These are phyloP conservation scores for Botrytis deweyae DNA, from an alignment of 2,329 filamentous ascomycete species.

Conservation along the genomic window DNA sequence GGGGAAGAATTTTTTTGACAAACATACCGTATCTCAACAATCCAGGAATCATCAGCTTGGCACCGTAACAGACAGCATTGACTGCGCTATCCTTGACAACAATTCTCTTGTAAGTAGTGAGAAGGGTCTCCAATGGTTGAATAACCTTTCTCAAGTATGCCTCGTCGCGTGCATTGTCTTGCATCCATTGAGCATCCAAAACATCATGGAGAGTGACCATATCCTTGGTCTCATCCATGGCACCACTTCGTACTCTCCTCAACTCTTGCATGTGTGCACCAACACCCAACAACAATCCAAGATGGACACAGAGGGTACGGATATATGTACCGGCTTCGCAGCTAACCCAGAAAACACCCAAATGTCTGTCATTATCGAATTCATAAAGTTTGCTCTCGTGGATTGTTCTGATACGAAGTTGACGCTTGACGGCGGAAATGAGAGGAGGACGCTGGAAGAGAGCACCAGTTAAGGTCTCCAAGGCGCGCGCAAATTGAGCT, in stretches of 20 bases:
- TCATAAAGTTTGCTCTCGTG: constrained; percentile 96
- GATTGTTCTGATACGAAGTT: constrained; percentile 96
- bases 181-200: constrained; percentile 91
- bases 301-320: constrained; percentile 93
- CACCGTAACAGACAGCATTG: constrained; percentile 97
- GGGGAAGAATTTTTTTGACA: background rate
- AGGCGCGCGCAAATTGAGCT: constrained; percentile 85
- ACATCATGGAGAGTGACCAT: constrained; percentile 95
- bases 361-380: constrained; percentile 96
- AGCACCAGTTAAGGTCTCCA: constrained; percentile 94
- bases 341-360: constrained; percentile 98
- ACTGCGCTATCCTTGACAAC: constrained; percentile 97
- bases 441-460: constrained; percentile 95
- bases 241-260: constrained; percentile 86
- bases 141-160: constrained; percentile 89
- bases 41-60: constrained; percentile 98
- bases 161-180: constrained; percentile 95
- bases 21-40: constrained; percentile 80
- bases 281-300: constrained; percentile 73
- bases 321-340: constrained; percentile 99
- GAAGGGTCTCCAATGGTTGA: constrained; percentile 84
- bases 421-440: constrained; percentile 98
- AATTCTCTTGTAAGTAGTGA: constrained; percentile 92
- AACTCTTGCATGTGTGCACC: constrained; percentile 99
- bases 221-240: constrained; percentile 87